phyloP scores from a whole-genome alignment of 2,329 filamentous ascomycete species.

The Paraphoma chrysanthemicola region DNA sequence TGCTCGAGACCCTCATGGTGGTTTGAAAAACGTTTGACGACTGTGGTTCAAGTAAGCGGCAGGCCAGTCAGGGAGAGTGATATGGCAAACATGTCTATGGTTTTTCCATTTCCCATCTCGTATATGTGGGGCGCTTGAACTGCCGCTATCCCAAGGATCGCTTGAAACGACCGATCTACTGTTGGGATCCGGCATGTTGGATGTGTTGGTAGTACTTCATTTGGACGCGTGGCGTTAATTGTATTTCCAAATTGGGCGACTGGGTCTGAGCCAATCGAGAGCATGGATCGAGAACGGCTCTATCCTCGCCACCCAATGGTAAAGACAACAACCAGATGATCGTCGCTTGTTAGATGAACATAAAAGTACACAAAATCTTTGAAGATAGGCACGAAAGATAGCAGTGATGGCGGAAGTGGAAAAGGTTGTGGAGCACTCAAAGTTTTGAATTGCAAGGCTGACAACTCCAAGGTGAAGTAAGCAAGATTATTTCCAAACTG shows the following conservation, averaged over 20 bases:
- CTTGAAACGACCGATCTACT: background rate
- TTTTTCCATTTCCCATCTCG: background rate
- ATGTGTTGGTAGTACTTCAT: background rate
- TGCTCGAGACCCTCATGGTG: slow-evolving; percentile 2
- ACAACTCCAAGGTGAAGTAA: too few relatives aligned
- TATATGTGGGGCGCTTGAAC: background rate
- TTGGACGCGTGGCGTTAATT: slow-evolving; percentile 3
- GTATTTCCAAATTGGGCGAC: slow-evolving; percentile 6
- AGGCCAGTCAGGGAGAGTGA: background rate
- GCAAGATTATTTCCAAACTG: too few relatives aligned
- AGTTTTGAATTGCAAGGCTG: too few relatives aligned
- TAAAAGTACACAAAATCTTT: too few relatives aligned
- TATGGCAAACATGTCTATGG: too few relatives aligned
- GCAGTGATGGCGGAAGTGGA: too few relatives aligned
- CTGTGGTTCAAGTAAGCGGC: background rate
- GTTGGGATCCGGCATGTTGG: background rate
- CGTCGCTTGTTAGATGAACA: background rate
- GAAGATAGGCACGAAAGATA: too few relatives aligned
- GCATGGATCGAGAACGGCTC: background rate
- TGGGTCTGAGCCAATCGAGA: slow-evolving; percentile 3
- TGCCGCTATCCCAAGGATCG: background rate
- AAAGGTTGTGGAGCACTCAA: too few relatives aligned
- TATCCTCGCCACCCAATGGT: background rate
- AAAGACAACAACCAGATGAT: background rate
- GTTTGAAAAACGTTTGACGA: background rate